Base-by-base conservation (phyloP, 345 rosid genomes). In the Eutrema japonicum region DNA sequence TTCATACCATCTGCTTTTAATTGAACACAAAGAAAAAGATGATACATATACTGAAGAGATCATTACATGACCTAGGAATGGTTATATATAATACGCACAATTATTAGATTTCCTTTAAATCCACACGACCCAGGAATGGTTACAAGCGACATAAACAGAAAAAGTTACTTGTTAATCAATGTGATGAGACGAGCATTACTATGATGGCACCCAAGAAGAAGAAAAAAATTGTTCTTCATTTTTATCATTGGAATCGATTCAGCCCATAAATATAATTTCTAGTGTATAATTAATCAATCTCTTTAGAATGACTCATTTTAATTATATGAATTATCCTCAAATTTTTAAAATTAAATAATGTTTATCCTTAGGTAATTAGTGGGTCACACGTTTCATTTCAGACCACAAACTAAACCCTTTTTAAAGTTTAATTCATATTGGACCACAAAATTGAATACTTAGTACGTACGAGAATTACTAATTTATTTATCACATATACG, bases 381-480 rank as follows among this genome's bases (percentile, higher is more conserved):
- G 80, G 80, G 42, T 64, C 68, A 71, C 80, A 71, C 76, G 80
- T 77, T 77, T 57, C 62, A 10, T 71, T 64, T 43, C 50, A 64
- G 22, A 41, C 66, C 80, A 77, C 80, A 70, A 62, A 69, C 50
- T 62, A 53, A 40, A 47, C 60, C 26, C 59, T 54, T 63, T 47
- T 33, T 0, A 18, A 63, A 69, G 45, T 10, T n/a, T 51, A 50
- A 52, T 62, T 10, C 4, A 22, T 1, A 63, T 52, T 29, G 51
- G 65, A 37, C 79, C 64, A 61, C 54, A 10, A 7, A 0, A 46
- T 37, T 37, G 40, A 35, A 10, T 27, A 47, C 22, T 47, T 7
- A 35, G 30, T 74, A 47, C 29, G 56, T 70, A 70, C 66, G 16
- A 27, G 59, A 50, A 42, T 45, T 42, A 32, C 35, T 29, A 26